A percentile compares a stretch with the other conserved stretches of the same genome.
phyloP scores from a whole-genome alignment of 768 basidiomycete genomes.

The Leccinum uliginosum region DNA sequence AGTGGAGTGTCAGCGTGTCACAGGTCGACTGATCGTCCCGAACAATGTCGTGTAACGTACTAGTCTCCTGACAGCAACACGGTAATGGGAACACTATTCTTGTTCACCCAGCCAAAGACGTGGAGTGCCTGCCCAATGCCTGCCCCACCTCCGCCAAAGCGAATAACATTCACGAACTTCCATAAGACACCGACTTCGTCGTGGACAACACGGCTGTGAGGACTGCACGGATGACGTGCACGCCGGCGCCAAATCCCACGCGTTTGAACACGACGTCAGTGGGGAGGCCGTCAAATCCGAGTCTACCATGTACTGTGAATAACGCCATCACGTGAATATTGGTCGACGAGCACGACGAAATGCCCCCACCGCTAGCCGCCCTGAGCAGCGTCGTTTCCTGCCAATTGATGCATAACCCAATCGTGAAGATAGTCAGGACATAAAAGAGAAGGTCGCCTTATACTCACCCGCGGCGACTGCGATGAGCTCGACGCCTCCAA shows the following conservation, averaged over 20 bases:
- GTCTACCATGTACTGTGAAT: conserved; percentile 24
- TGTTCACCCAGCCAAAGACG: conserved; percentile 61
- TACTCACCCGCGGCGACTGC: too few species aligned
- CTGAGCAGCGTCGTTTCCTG: conserved; percentile 49
- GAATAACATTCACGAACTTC: conserved; percentile 56
- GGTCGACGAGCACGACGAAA: not conserved
- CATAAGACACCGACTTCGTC: conserved; percentile 64
- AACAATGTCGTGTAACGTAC: not conserved
- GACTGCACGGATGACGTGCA: conserved; percentile 62
- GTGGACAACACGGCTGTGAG: conserved; percentile 63
- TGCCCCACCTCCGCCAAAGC: conserved; percentile 62
- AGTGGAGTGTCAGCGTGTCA: not conserved
- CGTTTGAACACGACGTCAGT: conserved; percentile 60
- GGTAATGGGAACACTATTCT: conserved; percentile 58
- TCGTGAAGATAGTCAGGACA: conserved; percentile 58
- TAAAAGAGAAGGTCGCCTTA: conserved; percentile 72
- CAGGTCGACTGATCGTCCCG: not conserved
- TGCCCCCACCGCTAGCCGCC: conserved; percentile 38
- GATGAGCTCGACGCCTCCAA: too few species aligned
- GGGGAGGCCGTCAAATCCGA: conserved; percentile 55
- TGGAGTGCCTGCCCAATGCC: conserved; percentile 70
- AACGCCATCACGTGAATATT: not conserved
- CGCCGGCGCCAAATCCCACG: conserved; percentile 58
- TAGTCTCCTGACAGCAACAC: conserved; percentile 45
- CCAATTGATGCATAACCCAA: conserved; percentile 63